Base-by-base conservation (phyloP, 1,139 yeast species). In the Nakaseomyces kungkrabaensis region DNA sequence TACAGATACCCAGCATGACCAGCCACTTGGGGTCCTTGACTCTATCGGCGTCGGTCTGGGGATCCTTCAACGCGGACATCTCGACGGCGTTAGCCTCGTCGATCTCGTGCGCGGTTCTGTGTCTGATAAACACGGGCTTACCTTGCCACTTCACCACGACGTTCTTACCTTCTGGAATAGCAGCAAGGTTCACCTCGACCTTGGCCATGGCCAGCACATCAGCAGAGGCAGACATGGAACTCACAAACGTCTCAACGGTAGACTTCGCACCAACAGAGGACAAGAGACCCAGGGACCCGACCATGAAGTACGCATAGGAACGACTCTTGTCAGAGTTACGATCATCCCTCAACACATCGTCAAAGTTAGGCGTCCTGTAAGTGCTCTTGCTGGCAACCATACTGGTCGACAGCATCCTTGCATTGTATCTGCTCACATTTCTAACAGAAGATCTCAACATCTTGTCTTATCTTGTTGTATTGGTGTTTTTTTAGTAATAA, bases 111-210 rank as follows among this genome's bases (percentile, higher is more conserved):
- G 81, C 74, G 49, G 98, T 90, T 81, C 99, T 87, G 79, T 94
- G 99, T 81, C 99, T 92, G 72, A 94, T 89, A 75, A 94, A 94
- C 59, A 94, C 97, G 59, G 98, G 98, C 78, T 92, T 94, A 76
- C 98, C 98, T 77, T 94, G 96, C 98, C 98, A 94, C 75, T 94
- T 94, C 65, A 94, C 95, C 68, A 92, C 88, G 60, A 92, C 95
- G 73, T 94, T 94, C 77, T 90, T 90, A 73, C 98, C 98, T 71
- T 85, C 90, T 64, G 99, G 99, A 59, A 94, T 89, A 57, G 89
- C 86, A 53, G 85, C 82, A 66, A 94, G 81, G 72, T 87, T 92
- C 61, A 94, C 96, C 77, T 94, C 98, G 63, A 90, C 96, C 77
- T 94, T 94, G 63, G 99, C 98, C 96, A 94, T 83, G 55, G 98